These are phyloP conservation scores for Hypoxylon subgilvum DNA, from an alignment of 495 filamentous ascomycete genomes.

Conservation along the genomic window DNA sequence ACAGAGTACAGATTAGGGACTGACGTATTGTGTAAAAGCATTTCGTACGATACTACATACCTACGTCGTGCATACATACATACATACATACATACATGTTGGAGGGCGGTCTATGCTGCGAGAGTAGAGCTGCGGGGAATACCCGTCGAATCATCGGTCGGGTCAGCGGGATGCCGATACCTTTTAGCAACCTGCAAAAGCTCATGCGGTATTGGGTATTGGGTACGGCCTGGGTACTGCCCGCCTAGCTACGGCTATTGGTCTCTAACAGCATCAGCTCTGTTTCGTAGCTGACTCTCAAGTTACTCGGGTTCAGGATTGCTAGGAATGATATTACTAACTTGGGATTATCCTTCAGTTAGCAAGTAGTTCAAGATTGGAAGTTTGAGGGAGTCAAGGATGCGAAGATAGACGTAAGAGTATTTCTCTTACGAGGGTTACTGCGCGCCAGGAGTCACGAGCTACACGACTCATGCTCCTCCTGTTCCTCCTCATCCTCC, in stretches of 20 bases:
- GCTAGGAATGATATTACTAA: neutral
- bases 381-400: neutral
- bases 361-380: neutral
- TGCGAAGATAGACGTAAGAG: neutral
- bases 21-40: constrained; percentile 19
- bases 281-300: constrained; percentile 1
- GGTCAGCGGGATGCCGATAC: constrained; percentile 26
- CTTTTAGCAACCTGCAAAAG: constrained; percentile 2
- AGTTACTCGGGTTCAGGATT: neutral
- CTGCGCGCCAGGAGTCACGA: constrained; percentile 23
- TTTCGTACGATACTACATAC: constrained; percentile 29
- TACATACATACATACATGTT: constrained; percentile 16
- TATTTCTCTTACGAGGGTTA: constrained; percentile 9
- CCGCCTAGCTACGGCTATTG: too few species aligned
- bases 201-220: constrained; percentile 23
- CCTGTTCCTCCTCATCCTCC: constrained; percentile 3
- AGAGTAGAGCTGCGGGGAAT: constrained; percentile 36
- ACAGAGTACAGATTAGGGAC: neutral
- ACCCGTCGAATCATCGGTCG: constrained; percentile 31
- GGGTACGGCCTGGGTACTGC: constrained; percentile 2
- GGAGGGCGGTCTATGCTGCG: constrained; percentile 24
- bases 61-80: constrained; percentile 5
- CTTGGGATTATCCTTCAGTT: constrained; percentile 2
- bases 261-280: constrained; percentile 8
- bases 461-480: constrained; percentile 27